A percentile compares a stretch with the other conserved stretches of the same genome.
phyloP scores from a whole-genome alignment of 2,329 filamentous ascomycete genomes.

The Myrmaecium sp. region DNA sequence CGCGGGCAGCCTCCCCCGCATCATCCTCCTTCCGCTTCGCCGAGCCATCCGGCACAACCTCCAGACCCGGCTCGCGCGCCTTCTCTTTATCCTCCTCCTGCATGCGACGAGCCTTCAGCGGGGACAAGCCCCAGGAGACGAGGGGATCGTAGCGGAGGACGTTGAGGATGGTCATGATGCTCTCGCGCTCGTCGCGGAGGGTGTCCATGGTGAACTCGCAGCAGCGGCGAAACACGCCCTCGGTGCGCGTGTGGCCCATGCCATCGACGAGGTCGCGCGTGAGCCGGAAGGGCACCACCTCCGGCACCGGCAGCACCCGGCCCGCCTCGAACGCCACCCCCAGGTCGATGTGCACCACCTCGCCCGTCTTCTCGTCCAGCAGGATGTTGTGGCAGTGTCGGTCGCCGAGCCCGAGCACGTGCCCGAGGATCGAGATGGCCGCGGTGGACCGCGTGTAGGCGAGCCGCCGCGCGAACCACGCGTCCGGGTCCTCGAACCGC shows the following conservation, averaged over 20 bases:
- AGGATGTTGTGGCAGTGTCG: slow-evolving; percentile 95
- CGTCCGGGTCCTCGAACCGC: slow-evolving; percentile 79
- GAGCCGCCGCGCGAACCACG: slow-evolving; percentile 81
- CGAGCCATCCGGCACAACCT: slow-evolving; percentile 10
- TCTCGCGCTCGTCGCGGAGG: slow-evolving; percentile 83
- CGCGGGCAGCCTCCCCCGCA: slow-evolving; percentile 71
- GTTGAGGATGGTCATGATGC: slow-evolving; percentile 96
- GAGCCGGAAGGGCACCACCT: slow-evolving; percentile 87
- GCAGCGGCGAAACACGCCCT: slow-evolving; percentile 92
- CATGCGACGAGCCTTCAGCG: slow-evolving; percentile 47
- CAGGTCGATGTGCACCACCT: slow-evolving; percentile 92
- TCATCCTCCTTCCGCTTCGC: slow-evolving; percentile 30
- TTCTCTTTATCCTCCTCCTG: slow-evolving; percentile 45
- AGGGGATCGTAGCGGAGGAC: slow-evolving; percentile 95
- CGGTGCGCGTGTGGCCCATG: slow-evolving; percentile 88
- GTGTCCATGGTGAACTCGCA: slow-evolving; percentile 96
- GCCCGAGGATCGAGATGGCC: slow-evolving; percentile 85
- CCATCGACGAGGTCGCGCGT: slow-evolving; percentile 92
- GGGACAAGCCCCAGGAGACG: slow-evolving; percentile 85
- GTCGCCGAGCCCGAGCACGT: slow-evolving; percentile 84
- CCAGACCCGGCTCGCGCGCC: slow-evolving; percentile 14
- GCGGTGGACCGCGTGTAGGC: slow-evolving; percentile 90
- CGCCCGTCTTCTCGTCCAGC: slow-evolving; percentile 73
- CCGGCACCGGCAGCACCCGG: slow-evolving; percentile 83
- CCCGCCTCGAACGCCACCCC: slow-evolving; percentile 96